Percentiles rank a stretch among this genome's conserved stretches.
Evolutionary conservation across 208 protist genomes (phyloP).

Genomic region (Naegleria gruberi): DNA sequence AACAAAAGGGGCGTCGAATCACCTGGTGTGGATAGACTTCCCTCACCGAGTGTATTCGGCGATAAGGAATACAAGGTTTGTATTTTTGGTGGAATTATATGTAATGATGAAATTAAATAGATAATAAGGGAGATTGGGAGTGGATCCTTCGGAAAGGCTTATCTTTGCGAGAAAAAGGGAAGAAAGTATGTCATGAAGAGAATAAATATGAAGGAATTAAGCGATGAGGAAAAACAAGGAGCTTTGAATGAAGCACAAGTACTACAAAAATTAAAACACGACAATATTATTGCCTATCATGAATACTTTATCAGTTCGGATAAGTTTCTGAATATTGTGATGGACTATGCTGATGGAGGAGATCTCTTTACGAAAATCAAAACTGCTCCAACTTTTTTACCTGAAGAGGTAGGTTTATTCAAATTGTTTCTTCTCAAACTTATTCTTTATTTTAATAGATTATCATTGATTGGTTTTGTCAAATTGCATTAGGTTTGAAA

Average conservation of each 20-base stretch:
- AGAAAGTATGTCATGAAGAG: slow-evolving; percentile 31
- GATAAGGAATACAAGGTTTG: not conserved
- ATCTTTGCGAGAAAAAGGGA: not conserved
- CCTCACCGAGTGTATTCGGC: not conserved
- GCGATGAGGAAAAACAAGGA: slow-evolving; percentile 24
- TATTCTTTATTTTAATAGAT: not conserved
- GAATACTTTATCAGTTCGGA: slow-evolving; percentile 29
- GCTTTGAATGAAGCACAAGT: slow-evolving; percentile 35
- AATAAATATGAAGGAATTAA: slow-evolving; percentile 31
- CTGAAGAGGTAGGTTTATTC: not conserved
- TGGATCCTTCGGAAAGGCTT: not conserved
- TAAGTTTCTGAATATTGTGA: slow-evolving; percentile 22
- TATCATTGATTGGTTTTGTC: slow-evolving; percentile 73
- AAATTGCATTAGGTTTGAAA: slow-evolving; percentile 78
- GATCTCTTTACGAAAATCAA: slow-evolving; percentile 23
- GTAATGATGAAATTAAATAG: not conserved
- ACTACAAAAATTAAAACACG: slow-evolving; percentile 30
- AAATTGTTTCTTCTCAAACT: not conserved
- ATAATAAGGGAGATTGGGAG: not conserved
- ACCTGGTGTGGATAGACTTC: not conserved
- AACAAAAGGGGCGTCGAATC: too few relatives aligned
- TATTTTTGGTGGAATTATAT: not conserved
- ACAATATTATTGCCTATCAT: slow-evolving; percentile 36
- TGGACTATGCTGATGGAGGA: slow-evolving; percentile 36
- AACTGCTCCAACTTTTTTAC: not conserved